These are phyloP conservation scores for Talaromyces nanjingensis DNA, from an alignment of 495 filamentous ascomycete species.

Conservation along the genomic window DNA sequence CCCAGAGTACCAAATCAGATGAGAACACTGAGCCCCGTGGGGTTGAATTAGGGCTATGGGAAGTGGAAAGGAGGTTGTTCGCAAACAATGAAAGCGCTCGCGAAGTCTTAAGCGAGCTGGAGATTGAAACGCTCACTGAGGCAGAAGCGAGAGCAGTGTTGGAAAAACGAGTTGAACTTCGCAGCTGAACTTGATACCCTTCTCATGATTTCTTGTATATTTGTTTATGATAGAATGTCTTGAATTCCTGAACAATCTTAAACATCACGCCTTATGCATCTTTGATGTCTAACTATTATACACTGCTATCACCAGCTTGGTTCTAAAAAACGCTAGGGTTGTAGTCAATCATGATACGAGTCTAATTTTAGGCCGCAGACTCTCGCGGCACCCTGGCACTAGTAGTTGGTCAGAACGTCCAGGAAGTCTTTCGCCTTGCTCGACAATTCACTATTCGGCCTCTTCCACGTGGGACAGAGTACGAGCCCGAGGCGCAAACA, in stretches of 20 bases:
- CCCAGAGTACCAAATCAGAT: conserved; percentile 16
- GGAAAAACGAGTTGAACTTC: conserved; percentile 67
- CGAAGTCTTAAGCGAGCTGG: conserved; percentile 60
- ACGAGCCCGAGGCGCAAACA: no score
- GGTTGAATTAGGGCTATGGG: conserved; percentile 48
- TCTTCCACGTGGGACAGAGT: no score
- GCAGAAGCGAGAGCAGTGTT: conserved; percentile 71
- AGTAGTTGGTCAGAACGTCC: no score
- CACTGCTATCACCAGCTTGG: background rate
- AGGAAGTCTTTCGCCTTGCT: no score
- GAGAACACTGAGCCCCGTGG: conserved; percentile 13
- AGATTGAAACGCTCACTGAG: conserved; percentile 57
- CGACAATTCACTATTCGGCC: no score
- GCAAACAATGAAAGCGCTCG: conserved; percentile 74
- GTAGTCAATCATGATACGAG: background rate
- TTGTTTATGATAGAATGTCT: background rate
- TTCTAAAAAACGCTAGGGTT: background rate
- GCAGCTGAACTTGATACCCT: conserved; percentile 17
- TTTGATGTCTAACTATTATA: background rate
- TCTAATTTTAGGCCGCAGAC: no score
- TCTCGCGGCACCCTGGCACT: no score
- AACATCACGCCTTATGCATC: background rate
- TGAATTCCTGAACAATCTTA: background rate
- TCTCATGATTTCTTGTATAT: background rate
- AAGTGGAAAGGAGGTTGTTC: conserved; percentile 72